phyloP scores from a whole-genome alignment of 805 yeast species.

The Starmerella kuoi region DNA sequence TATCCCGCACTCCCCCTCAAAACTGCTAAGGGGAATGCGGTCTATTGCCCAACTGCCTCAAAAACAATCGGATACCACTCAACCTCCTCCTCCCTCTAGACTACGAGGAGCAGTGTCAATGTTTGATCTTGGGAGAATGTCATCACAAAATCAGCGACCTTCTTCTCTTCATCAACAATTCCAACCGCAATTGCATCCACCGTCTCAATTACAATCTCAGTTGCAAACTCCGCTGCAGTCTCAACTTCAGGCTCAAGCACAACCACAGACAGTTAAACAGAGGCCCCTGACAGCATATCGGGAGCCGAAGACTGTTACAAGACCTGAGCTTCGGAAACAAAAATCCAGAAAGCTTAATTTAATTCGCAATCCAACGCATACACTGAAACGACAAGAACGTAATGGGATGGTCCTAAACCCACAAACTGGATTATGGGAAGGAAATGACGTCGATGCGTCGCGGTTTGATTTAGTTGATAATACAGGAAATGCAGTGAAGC shows the following conservation, averaged over 20 bases:
- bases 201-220: not conserved
- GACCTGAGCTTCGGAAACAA: not conserved
- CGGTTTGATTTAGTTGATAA: slow-evolving; percentile 16
- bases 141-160: not conserved
- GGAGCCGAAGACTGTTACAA: slow-evolving; percentile 16
- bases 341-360: slow-evolving; percentile 11
- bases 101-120: slow-evolving; percentile 20
- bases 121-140: slow-evolving; percentile 10
- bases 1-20: slow-evolving; percentile 10
- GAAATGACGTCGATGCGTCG: slow-evolving; percentile 21
- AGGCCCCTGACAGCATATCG: slow-evolving; percentile 23
- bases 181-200: not conserved
- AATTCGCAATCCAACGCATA: slow-evolving; percentile 16
- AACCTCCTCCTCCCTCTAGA: slow-evolving; percentile 4
- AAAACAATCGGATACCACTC: slow-evolving; percentile 3
- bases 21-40: slow-evolving; percentile 19
- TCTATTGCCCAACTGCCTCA: slow-evolving; percentile 22
- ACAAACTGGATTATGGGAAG: slow-evolving; percentile 23
- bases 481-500: slow-evolving; percentile 7
- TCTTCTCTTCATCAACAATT: not conserved
- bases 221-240: not conserved
- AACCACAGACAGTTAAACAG: not conserved
- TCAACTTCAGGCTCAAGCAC: not conserved
- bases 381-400: slow-evolving; percentile 12
- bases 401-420: slow-evolving; percentile 26